A percentile compares a stretch with the other conserved stretches of the same genome.
phyloP scores from a whole-genome alignment of 495 filamentous ascomycete species.

The Pyronema omphalodes region DNA sequence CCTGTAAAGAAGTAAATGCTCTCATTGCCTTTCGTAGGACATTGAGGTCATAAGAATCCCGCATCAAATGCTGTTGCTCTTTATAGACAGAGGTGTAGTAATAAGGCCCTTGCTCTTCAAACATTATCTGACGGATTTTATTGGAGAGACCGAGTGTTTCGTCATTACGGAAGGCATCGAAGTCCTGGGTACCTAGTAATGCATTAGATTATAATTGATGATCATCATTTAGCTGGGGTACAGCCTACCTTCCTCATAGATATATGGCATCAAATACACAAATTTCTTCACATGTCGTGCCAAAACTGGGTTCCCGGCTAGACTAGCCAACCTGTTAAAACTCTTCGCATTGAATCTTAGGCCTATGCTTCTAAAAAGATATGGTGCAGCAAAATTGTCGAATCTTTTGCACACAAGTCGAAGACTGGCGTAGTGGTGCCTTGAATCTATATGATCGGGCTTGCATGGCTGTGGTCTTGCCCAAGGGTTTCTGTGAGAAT shows the following conservation, averaged over 20 bases:
- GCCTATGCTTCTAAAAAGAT: constrained; percentile 24
- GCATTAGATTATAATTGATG: not conserved
- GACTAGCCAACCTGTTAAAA: constrained; percentile 18
- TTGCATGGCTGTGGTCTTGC: constrained; percentile 21
- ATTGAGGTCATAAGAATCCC: constrained; percentile 14
- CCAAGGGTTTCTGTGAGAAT: constrained; percentile 18
- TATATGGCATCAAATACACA: constrained; percentile 24
- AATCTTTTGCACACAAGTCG: constrained; percentile 24
- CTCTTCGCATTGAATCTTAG: constrained; percentile 24
- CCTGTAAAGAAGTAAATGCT: constrained; percentile 20
- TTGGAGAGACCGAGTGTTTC: constrained; percentile 18
- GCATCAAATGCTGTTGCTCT: constrained; percentile 23
- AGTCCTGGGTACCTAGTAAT: constrained; percentile 17
- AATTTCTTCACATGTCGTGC: constrained; percentile 24
- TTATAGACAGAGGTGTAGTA: constrained; percentile 20
- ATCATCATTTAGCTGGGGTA: not conserved
- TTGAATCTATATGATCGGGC: constrained; percentile 23
- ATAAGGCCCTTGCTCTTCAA: constrained; percentile 20
- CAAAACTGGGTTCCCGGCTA: constrained; percentile 17
- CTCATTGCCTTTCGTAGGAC: constrained; percentile 22
- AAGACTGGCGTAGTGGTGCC: constrained; percentile 19
- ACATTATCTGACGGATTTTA: constrained; percentile 23
- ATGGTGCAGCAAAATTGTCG: constrained; percentile 20
- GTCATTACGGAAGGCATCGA: constrained; percentile 22
- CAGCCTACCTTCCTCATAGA: constrained; percentile 23